Conservation (phyloP, 108 stramenopile genomes). For the Cyclotella cryptica region DNA sequence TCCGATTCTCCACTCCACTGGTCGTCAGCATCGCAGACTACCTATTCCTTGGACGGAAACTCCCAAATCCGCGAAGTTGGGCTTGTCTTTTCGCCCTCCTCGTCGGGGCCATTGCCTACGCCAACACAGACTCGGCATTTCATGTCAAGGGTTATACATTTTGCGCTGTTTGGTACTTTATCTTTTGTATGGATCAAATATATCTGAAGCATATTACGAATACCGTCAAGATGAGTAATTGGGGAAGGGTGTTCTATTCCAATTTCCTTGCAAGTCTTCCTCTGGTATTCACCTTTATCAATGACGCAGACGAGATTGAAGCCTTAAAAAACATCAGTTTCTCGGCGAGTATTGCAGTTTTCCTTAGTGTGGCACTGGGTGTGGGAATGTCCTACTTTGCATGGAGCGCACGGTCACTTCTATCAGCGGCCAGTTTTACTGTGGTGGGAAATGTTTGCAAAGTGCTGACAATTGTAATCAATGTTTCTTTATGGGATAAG, state of each 20-base stretch:
- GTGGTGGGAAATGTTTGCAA: constrained; percentile 76
- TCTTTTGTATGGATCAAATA: constrained; percentile 73
- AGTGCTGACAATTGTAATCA: constrained; percentile 61
- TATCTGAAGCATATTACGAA: constrained; percentile 74
- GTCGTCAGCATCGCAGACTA: constrained; percentile 62
- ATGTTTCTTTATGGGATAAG: constrained; percentile 69
- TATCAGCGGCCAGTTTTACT: constrained; percentile 71
- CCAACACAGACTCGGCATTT: constrained; percentile 62
- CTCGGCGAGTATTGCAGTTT: constrained; percentile 48
- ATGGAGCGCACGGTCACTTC: constrained; percentile 61
- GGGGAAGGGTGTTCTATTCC: constrained; percentile 77
- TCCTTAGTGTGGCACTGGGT: constrained; percentile 58
- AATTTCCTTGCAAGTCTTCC: constrained; percentile 65
- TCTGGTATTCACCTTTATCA: constrained; percentile 55
- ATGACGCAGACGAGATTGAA: constrained; percentile 47
- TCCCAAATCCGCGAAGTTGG: constrained; percentile 56
- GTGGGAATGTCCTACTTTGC: constrained; percentile 76
- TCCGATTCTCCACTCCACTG: constrained; percentile 66
- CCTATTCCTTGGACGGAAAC: constrained; percentile 58
- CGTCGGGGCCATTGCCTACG: constrained; percentile 58
- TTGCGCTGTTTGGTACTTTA: constrained; percentile 65
- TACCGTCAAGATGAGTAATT: constrained; percentile 75
- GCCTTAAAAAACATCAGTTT: constrained; percentile 43
- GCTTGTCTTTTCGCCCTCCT: constrained; percentile 47
- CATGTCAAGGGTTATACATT: constrained; percentile 59